Base-by-base conservation (phyloP, 228 moss, liverwort and hornwort species). In the Sphagnum magellanicum region DNA sequence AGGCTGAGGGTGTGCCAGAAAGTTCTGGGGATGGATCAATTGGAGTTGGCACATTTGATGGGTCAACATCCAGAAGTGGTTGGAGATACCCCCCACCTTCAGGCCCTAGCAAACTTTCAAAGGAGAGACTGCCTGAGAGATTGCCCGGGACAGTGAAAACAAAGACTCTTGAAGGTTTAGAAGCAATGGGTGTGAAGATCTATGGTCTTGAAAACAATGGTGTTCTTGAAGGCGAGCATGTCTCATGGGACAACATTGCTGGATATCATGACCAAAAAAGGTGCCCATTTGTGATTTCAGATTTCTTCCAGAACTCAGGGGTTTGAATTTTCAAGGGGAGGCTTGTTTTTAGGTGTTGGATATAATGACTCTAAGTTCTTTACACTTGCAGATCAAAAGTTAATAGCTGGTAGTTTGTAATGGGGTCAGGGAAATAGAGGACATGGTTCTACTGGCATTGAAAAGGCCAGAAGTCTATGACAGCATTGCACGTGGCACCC, bases 241-340 rank as follows among this genome's bases (percentile, higher is more conserved):
- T 76, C 61, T 71, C 85, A 59, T 92, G 92, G 92, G 92, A 90
- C 61, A 87, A 75, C 16, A 85, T 92, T 67, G 92, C 88, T 57
- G 92, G 92, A 52, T 92, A 92, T 71, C 83, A 92, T 65, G 90
- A 90, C 32, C 92, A 92, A 71, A 92, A 92, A 77, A 83, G 92
- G 88, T 88, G 32, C 59, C 49, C 6, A 16, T 3, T 55, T 55
- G 9, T 55, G 8, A 12, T 55, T 32, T 32, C 32, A 32, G 32
- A 32, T 32, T 32, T 32, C 32, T 32, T 32, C 3, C 32, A 32
- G 32, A 32, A 2, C 32, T 32, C 32, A 32, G 32, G 32, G 32
- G 32, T 32, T 32, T 32, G 32, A 32, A 32, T 32, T 32, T 32
- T 32, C 32, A 32, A 32, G 32, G 32, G 32, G 32, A 46, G 67